Conservation (phyloP, 129 eudicot species). For the Centrapalus pauciflorus region DNA sequence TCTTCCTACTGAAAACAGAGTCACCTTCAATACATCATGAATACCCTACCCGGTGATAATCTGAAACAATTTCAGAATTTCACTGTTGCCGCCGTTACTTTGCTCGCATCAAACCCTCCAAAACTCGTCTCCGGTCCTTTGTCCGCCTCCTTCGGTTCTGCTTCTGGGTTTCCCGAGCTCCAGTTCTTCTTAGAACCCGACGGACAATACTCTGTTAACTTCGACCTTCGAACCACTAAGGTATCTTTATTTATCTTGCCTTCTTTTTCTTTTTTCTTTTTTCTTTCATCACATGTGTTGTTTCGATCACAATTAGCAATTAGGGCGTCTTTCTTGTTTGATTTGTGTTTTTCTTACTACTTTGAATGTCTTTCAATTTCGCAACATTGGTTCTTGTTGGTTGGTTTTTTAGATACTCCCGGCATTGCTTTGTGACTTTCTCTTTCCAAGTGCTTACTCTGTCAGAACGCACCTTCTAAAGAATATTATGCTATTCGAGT, state of each 20-base stretch:
- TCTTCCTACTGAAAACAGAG: slow-evolving; percentile 15
- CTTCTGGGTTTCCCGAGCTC: slow-evolving; percentile 41
- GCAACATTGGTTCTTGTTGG: slow-evolving; percentile 1
- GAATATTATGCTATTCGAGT: slow-evolving; percentile 13
- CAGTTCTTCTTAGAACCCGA: slow-evolving; percentile 32
- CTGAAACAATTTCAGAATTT: slow-evolving; percentile 28
- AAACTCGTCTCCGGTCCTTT: slow-evolving; percentile 30
- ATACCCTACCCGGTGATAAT: slow-evolving; percentile 22
- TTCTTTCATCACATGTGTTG: slow-evolving; percentile 5
- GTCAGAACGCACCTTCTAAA: slow-evolving; percentile 27
- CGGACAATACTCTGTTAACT: slow-evolving; percentile 23
- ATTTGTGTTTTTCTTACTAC: neutral
- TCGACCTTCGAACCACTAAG: slow-evolving; percentile 49
- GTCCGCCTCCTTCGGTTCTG: slow-evolving; percentile 39
- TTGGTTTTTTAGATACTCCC: neutral
- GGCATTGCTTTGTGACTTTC: neutral
- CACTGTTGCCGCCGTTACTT: slow-evolving; percentile 36
- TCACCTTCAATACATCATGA: slow-evolving; percentile 16
- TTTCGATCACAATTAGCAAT: neutral
- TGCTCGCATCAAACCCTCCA: slow-evolving; percentile 39
- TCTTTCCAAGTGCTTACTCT: slow-evolving; percentile 14
- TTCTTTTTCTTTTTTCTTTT: neutral
- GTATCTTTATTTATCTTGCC: slow-evolving; percentile 11
- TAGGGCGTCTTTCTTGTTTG: neutral
- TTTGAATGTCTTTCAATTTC: slow-evolving; percentile 5